Conservation (phyloP, 352 stramenopile genomes). For the Phytophthora crassamura region DNA sequence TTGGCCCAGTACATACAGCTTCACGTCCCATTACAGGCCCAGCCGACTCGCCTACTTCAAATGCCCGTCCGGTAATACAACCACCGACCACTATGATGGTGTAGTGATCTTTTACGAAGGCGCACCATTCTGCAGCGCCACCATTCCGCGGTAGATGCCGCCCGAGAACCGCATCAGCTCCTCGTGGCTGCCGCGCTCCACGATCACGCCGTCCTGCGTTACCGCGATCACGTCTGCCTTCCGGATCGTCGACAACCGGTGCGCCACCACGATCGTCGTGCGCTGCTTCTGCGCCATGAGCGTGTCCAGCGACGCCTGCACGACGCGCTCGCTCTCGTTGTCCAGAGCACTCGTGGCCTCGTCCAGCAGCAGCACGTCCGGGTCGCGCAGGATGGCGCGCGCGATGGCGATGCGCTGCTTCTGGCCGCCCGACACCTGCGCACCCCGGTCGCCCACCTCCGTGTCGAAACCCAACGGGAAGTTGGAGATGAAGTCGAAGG, state of each 20-base stretch:
- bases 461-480: slow-evolving; percentile 81
- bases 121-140: slow-evolving; percentile 11
- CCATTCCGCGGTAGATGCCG: slow-evolving; percentile 46
- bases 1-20: no score
- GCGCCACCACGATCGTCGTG: slow-evolving; percentile 84
- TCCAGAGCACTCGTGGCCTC: slow-evolving; percentile 28
- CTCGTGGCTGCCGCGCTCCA: slow-evolving; percentile 91
- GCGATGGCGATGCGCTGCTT: slow-evolving; percentile 49
- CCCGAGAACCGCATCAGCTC: slow-evolving; percentile 43
- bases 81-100: no score
- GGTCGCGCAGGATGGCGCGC: slow-evolving; percentile 85
- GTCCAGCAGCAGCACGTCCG: slow-evolving; percentile 71
- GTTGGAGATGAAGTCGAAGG: slow-evolving; percentile 92
- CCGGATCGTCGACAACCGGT: slow-evolving; percentile 90
- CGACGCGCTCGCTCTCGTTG: slow-evolving; percentile 32
- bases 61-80: no score
- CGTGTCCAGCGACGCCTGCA: slow-evolving; percentile 44
- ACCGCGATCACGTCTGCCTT: slow-evolving; percentile 85
- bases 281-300: slow-evolving; percentile 44
- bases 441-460: slow-evolving; percentile 25
- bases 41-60: no score
- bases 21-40: no score
- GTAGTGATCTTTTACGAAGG: background rate
- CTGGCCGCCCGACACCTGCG: slow-evolving; percentile 27
- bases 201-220: slow-evolving; percentile 60